Conservation (phyloP, 1,139 yeast genomes). For the Scheffersomyces parashehatae region DNA sequence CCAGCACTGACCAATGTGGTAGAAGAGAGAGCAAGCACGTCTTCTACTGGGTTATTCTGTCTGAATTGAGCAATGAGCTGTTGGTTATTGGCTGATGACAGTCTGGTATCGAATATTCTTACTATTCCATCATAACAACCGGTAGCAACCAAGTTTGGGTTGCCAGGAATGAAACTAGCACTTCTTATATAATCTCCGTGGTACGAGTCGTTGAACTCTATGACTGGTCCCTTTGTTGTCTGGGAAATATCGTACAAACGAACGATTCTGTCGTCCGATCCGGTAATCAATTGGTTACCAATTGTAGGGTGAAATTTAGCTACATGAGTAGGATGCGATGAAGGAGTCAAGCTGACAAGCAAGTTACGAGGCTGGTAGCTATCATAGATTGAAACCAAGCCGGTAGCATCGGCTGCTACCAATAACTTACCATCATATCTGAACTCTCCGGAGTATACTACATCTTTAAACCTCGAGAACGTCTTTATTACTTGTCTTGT, state of each 20-base stretch:
- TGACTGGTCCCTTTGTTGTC: constrained; percentile 61
- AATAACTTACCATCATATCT: constrained; percentile 79
- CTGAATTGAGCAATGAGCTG: constrained; percentile 40
- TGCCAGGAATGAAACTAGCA: constrained; percentile 74
- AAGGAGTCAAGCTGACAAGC: constrained; percentile 77
- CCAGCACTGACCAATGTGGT: constrained; percentile 84
- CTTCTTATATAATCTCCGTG: constrained; percentile 90
- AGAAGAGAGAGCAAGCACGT: constrained; percentile 76
- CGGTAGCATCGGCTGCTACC: constrained; percentile 89
- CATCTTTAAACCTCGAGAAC: constrained; percentile 87
- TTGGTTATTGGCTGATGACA: constrained; percentile 51
- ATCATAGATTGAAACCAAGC: constrained; percentile 80
- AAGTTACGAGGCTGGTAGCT: constrained; percentile 76
- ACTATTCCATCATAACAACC: constrained; percentile 93
- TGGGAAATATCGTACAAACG: constrained; percentile 88
- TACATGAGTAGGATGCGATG: constrained; percentile 86
- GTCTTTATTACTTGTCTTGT: constrained; percentile 90
- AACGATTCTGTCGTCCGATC: constrained; percentile 87
- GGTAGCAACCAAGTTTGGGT: constrained; percentile 76
- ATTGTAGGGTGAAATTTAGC: constrained; percentile 86
- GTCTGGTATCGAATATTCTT: constrained; percentile 83
- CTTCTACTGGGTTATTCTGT: constrained; percentile 72
- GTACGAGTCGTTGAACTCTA: constrained; percentile 59
- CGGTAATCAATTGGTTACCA: constrained; percentile 74
- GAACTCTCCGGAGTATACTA: constrained; percentile 83